Conservation (phyloP, 805 yeast species). For the Kuraishia borneana region DNA sequence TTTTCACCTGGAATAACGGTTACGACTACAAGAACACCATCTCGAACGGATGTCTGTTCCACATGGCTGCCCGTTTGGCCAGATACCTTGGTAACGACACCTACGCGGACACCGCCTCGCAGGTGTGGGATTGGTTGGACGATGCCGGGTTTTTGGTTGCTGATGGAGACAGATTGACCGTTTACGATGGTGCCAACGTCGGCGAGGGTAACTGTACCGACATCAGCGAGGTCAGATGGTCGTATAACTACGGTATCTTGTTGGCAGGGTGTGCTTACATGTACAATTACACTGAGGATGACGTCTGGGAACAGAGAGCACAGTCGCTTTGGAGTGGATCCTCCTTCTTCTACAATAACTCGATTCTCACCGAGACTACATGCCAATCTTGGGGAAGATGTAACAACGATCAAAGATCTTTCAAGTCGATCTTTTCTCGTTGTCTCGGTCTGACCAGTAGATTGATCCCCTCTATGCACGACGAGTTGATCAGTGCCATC, state of each 20-base stretch:
- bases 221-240: constrained; percentile 60
- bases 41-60: constrained; percentile 84
- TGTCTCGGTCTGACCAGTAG: constrained; percentile 66
- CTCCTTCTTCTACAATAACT: constrained; percentile 41
- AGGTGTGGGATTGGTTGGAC: constrained; percentile 72
- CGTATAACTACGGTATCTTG: constrained; percentile 76
- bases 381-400: constrained; percentile 61
- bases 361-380: constrained; percentile 70
- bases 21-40: constrained; percentile 88
- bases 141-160: constrained; percentile 36
- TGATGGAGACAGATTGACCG: constrained; percentile 28
- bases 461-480: constrained; percentile 47
- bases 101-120: constrained; percentile 65
- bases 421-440: constrained; percentile 74
- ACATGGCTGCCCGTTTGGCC: constrained; percentile 77
- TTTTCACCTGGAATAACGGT: constrained; percentile 88
- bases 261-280: constrained; percentile 73
- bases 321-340: constrained; percentile 43
- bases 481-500: constrained; percentile 24
- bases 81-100: constrained; percentile 68
- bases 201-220: constrained; percentile 45
- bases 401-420: constrained; percentile 83
- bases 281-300: constrained; percentile 60
- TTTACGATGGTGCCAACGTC: constrained; percentile 60
- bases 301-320: constrained; percentile 57